Evolutionary conservation across 345 rosid species (phyloP).

Genomic region (Brassica incana): DNA sequence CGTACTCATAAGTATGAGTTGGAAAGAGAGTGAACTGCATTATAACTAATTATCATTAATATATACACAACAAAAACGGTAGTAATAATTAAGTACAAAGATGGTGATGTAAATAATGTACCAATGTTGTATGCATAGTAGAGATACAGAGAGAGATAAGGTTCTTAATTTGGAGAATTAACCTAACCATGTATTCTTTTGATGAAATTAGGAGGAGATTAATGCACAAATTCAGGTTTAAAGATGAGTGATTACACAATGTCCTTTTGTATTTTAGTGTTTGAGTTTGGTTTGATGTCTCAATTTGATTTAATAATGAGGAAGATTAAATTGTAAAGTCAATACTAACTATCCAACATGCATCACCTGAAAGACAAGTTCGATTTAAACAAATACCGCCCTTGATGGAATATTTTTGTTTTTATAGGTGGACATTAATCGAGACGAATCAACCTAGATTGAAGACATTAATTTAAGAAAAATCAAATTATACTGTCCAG

Average conservation of each 20-base stretch:
- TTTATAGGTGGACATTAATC: conserved; percentile 3
- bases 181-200: conserved; percentile 13
- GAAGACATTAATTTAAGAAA: neutral
- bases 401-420: neutral
- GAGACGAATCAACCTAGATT: neutral
- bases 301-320: neutral
- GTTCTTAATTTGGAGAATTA: conserved; percentile 8
- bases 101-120: conserved; percentile 9
- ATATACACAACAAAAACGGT: conserved; percentile 6
- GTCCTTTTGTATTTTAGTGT: conserved; percentile 24
- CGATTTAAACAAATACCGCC: conserved; percentile 32
- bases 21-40: conserved; percentile 6
- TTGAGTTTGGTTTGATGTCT: conserved; percentile 16
- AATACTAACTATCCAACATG: conserved; percentile 34
- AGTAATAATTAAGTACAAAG: neutral
- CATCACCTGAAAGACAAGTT: conserved; percentile 36
- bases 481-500: neutral
- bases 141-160: conserved; percentile 13
- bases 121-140: neutral
- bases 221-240: conserved; percentile 24
- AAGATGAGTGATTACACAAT: conserved; percentile 14
- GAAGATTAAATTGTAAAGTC: conserved; percentile 24
- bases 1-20: conserved; percentile 15
- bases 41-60: neutral
- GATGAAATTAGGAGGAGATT: conserved; percentile 13